A percentile compares a stretch with the other conserved stretches of the same genome.
Evolutionary conservation across 768 basidiomycete species (phyloP).

Genomic region (Lepiota subincarnata): DNA sequence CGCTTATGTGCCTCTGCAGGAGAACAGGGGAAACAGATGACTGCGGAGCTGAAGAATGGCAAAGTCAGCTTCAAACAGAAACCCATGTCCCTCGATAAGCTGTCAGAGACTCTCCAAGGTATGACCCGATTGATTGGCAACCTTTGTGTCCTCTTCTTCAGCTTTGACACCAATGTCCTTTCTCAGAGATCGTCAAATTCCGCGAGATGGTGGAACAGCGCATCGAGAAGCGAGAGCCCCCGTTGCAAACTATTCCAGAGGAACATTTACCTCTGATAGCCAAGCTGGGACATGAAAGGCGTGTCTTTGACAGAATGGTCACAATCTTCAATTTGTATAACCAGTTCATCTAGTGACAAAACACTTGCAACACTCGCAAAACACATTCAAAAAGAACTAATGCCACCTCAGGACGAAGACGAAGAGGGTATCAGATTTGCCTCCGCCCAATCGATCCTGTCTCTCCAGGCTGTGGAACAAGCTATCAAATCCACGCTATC

Average conservation of each 20-base stretch:
- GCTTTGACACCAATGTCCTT: slow-evolving; percentile 12
- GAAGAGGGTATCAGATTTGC: slow-evolving; percentile 35
- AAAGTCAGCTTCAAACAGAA: slow-evolving; percentile 78
- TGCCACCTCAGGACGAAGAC: slow-evolving; percentile 61
- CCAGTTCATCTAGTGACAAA: slow-evolving; percentile 57
- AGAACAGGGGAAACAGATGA: slow-evolving; percentile 34
- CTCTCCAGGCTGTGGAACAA: slow-evolving; percentile 55
- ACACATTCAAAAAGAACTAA: slow-evolving; percentile 63
- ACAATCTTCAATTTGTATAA: background rate
- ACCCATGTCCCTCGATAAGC: slow-evolving; percentile 66
- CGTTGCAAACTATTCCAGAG: slow-evolving; percentile 59
- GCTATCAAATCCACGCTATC: slow-evolving; percentile 59
- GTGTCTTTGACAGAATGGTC: slow-evolving; percentile 11
- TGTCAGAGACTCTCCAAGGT: slow-evolving; percentile 83
- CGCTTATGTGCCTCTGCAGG: slow-evolving; percentile 30
- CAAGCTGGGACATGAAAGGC: slow-evolving; percentile 88
- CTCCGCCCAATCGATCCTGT: slow-evolving; percentile 35
- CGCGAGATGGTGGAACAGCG: slow-evolving; percentile 64
- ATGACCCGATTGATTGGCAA: slow-evolving; percentile 11
- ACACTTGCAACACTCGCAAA: slow-evolving; percentile 57
- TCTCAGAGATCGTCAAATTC: slow-evolving; percentile 70
- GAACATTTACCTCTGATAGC: slow-evolving; percentile 73
- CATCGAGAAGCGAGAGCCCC: slow-evolving; percentile 39
- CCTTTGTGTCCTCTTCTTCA: background rate
- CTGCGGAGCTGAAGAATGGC: slow-evolving; percentile 72